These are phyloP conservation scores for Hsuehochloa calcarea DNA, from an alignment of 176 grass and related monocot genomes.

Conservation along the genomic window DNA sequence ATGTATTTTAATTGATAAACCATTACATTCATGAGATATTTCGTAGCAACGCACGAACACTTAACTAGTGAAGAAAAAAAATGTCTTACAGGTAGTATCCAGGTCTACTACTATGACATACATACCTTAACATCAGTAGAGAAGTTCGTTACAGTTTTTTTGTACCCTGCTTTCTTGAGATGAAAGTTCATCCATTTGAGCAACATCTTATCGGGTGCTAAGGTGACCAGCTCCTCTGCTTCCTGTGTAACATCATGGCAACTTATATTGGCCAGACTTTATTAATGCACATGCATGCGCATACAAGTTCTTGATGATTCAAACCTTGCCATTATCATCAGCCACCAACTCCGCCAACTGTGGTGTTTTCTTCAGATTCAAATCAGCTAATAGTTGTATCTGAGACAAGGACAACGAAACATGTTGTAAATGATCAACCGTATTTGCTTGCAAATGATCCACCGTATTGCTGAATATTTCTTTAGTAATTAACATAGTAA, in stretches of 20 bases:
- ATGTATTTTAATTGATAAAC: no score
- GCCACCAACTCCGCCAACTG: slow-evolving; percentile 77
- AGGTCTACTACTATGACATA: neutral
- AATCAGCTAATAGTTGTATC: slow-evolving; percentile 97
- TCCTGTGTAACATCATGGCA: slow-evolving; percentile 60
- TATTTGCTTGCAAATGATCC: neutral
- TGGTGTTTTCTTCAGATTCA: slow-evolving; percentile 92
- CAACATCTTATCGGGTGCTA: slow-evolving; percentile 92
- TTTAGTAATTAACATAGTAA: slow-evolving; percentile 7
- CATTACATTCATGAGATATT: no score
- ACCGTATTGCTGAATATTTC: neutral
- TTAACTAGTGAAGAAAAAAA: neutral
- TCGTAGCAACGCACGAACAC: no score
- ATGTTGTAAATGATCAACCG: neutral
- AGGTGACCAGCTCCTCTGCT: slow-evolving; percentile 74
- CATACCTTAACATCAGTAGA: slow-evolving; percentile 94
- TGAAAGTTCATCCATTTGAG: slow-evolving; percentile 99
- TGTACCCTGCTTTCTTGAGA: slow-evolving; percentile 95
- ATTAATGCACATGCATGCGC: neutral
- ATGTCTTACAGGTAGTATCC: neutral
- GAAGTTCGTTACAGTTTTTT: slow-evolving; percentile 96
- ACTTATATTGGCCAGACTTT: neutral
- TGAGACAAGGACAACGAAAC: slow-evolving; percentile 39
- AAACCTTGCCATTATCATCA: slow-evolving; percentile 61
- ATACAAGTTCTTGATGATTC: slow-evolving; percentile 16